Evolutionary conservation across 495 filamentous ascomycete species (phyloP).

Genomic region (Beverwykella pulmonaria): DNA sequence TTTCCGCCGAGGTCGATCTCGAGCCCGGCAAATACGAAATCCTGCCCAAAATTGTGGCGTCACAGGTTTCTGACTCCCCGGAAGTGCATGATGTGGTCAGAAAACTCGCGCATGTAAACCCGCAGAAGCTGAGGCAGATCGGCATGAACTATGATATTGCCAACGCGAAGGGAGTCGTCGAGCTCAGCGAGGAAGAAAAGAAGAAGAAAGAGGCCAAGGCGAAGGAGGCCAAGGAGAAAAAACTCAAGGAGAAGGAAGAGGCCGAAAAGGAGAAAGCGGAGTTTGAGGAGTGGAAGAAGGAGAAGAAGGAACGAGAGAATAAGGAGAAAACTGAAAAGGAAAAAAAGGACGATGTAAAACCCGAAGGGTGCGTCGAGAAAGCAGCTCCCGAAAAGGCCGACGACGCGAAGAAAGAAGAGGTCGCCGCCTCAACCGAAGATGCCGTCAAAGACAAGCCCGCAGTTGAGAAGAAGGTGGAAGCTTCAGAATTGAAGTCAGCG

Average conservation of each 20-base stretch:
- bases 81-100: constrained; percentile 35
- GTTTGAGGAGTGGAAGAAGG: constrained; percentile 31
- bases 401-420: not conserved
- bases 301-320: constrained; percentile 26
- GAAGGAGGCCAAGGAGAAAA: constrained; percentile 37
- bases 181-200: constrained; percentile 33
- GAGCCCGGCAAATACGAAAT: constrained; percentile 80
- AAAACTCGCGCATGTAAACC: constrained; percentile 29
- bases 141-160: constrained; percentile 40
- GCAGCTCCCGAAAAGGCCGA: not conserved
- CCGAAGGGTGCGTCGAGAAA: constrained; percentile 5
- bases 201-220: constrained; percentile 30
- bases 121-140: constrained; percentile 39
- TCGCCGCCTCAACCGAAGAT: not conserved
- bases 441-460: not conserved
- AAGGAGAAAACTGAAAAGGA: constrained; percentile 26
- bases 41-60: constrained; percentile 75
- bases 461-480: constrained; percentile 8
- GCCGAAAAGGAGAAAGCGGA: constrained; percentile 31
- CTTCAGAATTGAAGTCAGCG: not conserved
- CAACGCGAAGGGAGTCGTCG: constrained; percentile 34
- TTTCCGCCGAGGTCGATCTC: constrained; percentile 80
- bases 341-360: constrained; percentile 18
- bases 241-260: constrained; percentile 32
- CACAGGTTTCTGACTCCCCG: not conserved